These are phyloP conservation scores for Lyophyllum decastes DNA, from an alignment of 768 basidiomycete genomes.

Conservation along the genomic window DNA sequence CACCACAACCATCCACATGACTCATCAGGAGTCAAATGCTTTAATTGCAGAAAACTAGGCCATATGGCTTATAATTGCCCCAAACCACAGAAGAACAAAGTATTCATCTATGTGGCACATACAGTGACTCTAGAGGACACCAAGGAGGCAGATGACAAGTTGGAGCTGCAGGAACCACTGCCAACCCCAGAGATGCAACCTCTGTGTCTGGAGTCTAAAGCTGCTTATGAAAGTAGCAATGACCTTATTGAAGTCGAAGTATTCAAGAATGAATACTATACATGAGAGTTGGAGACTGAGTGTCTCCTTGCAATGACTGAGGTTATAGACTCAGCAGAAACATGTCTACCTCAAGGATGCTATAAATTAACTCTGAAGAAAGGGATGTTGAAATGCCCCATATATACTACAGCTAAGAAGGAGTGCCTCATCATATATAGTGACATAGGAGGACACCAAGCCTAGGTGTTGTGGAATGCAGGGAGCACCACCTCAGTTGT, in stretches of 20 bases:
- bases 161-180: neutral
- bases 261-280: constrained; percentile 1
- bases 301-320: neutral
- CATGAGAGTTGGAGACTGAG: neutral
- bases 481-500: constrained; percentile 23
- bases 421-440: neutral
- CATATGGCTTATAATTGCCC: neutral
- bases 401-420: neutral
- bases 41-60: neutral
- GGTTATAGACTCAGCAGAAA: neutral
- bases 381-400: neutral
- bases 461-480: constrained; percentile 17
- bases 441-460: neutral
- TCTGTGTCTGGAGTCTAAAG: neutral
- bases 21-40: neutral
- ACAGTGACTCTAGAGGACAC: neutral
- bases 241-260: neutral
- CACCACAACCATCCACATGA: too few species aligned
- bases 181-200: neutral
- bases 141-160: neutral
- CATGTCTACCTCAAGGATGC: neutral
- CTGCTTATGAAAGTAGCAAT: neutral
- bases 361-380: neutral
- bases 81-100: neutral
- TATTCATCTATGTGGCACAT: neutral